These are phyloP conservation scores for Leishmania tarentolae DNA, from an alignment of 208 protist genomes.

Conservation along the genomic window DNA sequence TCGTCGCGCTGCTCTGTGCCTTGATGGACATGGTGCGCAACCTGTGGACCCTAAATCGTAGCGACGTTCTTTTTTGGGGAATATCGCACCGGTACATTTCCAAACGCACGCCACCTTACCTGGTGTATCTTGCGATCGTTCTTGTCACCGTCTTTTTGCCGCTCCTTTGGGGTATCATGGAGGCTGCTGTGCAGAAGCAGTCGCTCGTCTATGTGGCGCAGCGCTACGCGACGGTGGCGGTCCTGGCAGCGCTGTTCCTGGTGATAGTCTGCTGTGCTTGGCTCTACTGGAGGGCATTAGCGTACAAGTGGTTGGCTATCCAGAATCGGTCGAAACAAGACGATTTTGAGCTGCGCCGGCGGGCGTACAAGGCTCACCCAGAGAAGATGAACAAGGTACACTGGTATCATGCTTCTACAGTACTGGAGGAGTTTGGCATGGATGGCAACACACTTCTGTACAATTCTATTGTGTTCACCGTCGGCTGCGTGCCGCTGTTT, in stretches of 20 bases:
- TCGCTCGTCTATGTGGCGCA: conserved; percentile 72
- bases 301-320: conserved; percentile 61
- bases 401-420: conserved; percentile 84
- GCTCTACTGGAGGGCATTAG: conserved; percentile 76
- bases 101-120: conserved; percentile 68
- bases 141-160: conserved; percentile 66
- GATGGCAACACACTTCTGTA: conserved; percentile 69
- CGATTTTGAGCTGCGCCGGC: conserved; percentile 68
- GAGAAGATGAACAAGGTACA: conserved; percentile 67
- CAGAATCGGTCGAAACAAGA: conserved; percentile 46
- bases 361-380: conserved; percentile 44
- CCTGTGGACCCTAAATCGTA: conserved; percentile 64
- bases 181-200: conserved; percentile 47
- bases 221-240: conserved; percentile 67
- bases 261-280: conserved; percentile 79
- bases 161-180: conserved; percentile 80
- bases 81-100: conserved; percentile 59
- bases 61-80: conserved; percentile 76
- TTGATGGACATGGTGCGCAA: conserved; percentile 76
- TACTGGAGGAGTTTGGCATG: conserved; percentile 89
- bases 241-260: conserved; percentile 56
- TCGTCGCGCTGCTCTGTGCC: conserved; percentile 62
- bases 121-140: conserved; percentile 75
- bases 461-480: conserved; percentile 76
- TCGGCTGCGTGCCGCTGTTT: conserved; percentile 83